A percentile compares a stretch with the other conserved stretches of the same genome.
Evolutionary conservation across 139 green algal genomes (phyloP).

Genomic region (Spirogloea muscicola): DNA sequence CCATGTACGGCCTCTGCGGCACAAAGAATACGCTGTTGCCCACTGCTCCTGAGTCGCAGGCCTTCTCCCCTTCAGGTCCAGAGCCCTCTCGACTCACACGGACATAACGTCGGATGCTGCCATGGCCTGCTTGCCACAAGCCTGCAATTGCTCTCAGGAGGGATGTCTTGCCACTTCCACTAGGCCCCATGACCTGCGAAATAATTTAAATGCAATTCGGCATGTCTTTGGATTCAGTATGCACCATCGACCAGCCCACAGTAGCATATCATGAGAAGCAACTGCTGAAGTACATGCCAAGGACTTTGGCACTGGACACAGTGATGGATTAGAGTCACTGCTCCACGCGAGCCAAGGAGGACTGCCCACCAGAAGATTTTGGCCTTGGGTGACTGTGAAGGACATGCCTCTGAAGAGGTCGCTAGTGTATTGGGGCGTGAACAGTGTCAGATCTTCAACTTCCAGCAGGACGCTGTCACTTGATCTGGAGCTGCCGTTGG

Average conservation of each 20-base stretch:
- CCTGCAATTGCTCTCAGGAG: conserved; percentile 83
- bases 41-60: no score
- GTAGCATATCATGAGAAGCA: no score
- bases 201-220: no score
- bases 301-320: no score
- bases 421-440: conserved; percentile 58
- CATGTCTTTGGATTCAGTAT: no score
- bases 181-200: conserved; percentile 76
- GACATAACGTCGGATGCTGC: conserved; percentile 22
- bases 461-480: conserved; percentile 52
- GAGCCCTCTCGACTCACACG: not conserved
- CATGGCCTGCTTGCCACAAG: conserved; percentile 67
- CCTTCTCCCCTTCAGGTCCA: not conserved
- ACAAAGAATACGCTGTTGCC: conserved; percentile 70
- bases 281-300: no score
- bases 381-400: conserved; percentile 39
- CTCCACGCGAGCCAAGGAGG: no score
- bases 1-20: conserved; percentile 94
- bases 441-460: conserved; percentile 64
- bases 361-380: conserved; percentile 42
- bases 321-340: no score
- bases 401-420: conserved; percentile 61
- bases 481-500: not conserved
- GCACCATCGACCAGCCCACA: no score
- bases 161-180: conserved; percentile 85